Conservation (phyloP, 2,329 filamentous ascomycete genomes). For the Cytospora chrysosperma region DNA sequence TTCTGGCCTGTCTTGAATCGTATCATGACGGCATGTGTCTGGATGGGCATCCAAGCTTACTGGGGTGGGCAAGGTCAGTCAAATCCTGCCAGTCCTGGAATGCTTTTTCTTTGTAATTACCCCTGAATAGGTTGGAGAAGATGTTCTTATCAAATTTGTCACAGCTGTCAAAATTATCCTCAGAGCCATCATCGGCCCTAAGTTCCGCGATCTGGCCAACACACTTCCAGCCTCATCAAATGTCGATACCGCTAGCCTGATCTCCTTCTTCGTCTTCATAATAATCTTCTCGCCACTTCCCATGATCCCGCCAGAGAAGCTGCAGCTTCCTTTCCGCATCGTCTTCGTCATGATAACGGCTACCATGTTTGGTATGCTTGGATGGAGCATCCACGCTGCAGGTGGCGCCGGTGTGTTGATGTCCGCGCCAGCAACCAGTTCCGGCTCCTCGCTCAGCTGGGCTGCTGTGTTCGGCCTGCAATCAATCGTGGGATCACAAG, state of each 20-base stretch:
- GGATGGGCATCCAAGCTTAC: slow-evolving; percentile 34
- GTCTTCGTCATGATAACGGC: slow-evolving; percentile 33
- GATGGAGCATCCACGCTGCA: slow-evolving; percentile 32
- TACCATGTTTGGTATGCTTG: slow-evolving; percentile 35
- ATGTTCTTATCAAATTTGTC: not conserved
- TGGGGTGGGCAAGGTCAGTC: slow-evolving; percentile 31
- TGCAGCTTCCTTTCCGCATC: slow-evolving; percentile 31
- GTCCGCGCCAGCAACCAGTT: slow-evolving; percentile 26
- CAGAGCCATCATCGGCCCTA: slow-evolving; percentile 31
- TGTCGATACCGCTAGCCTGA: slow-evolving; percentile 31
- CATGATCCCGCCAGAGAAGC: slow-evolving; percentile 33
- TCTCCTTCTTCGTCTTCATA: slow-evolving; percentile 34
- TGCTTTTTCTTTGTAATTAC: too few relatives aligned
- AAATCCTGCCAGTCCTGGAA: too few relatives aligned
- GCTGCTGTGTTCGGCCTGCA: slow-evolving; percentile 33
- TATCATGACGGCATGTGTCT: slow-evolving; percentile 34
- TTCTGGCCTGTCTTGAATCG: slow-evolving; percentile 35
- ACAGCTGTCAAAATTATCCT: slow-evolving; percentile 33
- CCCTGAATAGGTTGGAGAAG: not conserved
- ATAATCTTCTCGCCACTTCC: slow-evolving; percentile 31
- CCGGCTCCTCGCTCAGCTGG: slow-evolving; percentile 32
- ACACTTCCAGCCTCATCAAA: slow-evolving; percentile 30
- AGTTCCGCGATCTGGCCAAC: slow-evolving; percentile 30
- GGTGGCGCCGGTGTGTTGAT: slow-evolving; percentile 31
- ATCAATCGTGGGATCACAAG: slow-evolving; percentile 32